Evolutionary conservation across 148 eudicot species (phyloP).

Genomic region (Nyssa sinensis): DNA sequence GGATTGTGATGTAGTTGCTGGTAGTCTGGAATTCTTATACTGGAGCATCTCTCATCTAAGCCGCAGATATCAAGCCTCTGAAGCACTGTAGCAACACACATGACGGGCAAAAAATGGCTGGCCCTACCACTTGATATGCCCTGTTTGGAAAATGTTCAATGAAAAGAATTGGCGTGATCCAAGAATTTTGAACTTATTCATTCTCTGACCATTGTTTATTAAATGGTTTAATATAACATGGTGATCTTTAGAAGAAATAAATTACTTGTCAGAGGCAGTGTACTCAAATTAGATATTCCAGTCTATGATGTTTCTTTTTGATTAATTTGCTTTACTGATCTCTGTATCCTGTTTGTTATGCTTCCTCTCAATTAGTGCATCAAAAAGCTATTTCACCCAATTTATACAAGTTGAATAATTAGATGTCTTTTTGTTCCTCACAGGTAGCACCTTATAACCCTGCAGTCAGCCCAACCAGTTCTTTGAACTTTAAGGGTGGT

Average conservation of each 20-base stretch:
- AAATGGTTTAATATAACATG: neutral
- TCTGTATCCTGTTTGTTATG: neutral
- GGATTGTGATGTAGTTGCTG: neutral
- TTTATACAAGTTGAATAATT: neutral
- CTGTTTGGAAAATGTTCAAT: neutral
- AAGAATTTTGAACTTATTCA: neutral
- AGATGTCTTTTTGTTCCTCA: slow-evolving; percentile 12
- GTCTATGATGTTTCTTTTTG: neutral
- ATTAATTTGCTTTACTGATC: neutral
- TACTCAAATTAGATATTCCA: neutral
- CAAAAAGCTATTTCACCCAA: neutral
- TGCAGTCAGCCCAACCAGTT: slow-evolving; percentile 48
- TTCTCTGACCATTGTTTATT: neutral
- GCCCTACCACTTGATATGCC: neutral
- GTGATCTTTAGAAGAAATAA: neutral
- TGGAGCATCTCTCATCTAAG: neutral
- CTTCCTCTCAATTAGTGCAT: neutral
- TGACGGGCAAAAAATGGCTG: neutral
- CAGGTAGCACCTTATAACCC: slow-evolving; percentile 68
- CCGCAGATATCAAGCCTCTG: neutral
- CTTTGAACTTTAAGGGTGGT: slow-evolving; percentile 54
- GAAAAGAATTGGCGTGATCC: neutral
- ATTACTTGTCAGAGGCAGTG: neutral
- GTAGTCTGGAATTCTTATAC: neutral
- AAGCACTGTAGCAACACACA: neutral